A percentile compares a stretch with the other conserved stretches of the same genome.
These are phyloP conservation scores for Solanum sitiens DNA, from an alignment of 257 asterid species.

Conservation along the genomic window DNA sequence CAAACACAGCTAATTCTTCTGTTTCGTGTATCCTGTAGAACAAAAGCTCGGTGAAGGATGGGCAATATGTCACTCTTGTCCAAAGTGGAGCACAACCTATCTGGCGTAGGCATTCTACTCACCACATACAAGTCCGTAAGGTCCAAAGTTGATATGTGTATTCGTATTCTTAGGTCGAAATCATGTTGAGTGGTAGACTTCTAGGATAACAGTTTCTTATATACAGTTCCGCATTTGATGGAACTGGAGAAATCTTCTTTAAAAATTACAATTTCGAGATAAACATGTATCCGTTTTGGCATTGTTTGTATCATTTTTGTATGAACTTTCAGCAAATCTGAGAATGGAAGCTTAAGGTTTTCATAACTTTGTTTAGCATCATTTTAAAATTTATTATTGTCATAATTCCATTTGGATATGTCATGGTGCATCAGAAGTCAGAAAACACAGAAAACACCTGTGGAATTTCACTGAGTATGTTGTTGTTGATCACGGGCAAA, in stretches of 20 bases:
- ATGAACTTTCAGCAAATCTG: neutral
- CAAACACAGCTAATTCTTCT: neutral
- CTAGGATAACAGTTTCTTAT: neutral
- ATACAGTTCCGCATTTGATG: neutral
- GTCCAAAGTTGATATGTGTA: slow-evolving; percentile 43
- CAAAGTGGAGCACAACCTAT: slow-evolving; percentile 99
- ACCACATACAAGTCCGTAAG: slow-evolving; percentile 94
- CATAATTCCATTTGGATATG: neutral
- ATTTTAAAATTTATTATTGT: neutral
- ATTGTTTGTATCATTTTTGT: neutral
- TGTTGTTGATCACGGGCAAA: neutral
- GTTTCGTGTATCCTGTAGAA: slow-evolving; percentile 18
- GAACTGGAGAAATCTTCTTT: neutral
- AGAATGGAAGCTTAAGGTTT: neutral
- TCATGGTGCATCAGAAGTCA: neutral
- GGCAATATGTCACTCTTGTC: slow-evolving; percentile 80
- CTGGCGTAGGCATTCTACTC: slow-evolving; percentile 92
- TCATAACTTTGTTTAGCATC: neutral
- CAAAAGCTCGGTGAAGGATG: slow-evolving; percentile 61
- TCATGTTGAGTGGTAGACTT: neutral
- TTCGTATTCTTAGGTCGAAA: neutral
- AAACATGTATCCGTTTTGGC: neutral
- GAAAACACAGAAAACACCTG: neutral
- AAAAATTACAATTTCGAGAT: neutral
- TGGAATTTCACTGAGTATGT: too few species aligned